Evolutionary conservation across 1,284 basidiomycete genomes (phyloP).

Genomic region (Boletus calvinii): DNA sequence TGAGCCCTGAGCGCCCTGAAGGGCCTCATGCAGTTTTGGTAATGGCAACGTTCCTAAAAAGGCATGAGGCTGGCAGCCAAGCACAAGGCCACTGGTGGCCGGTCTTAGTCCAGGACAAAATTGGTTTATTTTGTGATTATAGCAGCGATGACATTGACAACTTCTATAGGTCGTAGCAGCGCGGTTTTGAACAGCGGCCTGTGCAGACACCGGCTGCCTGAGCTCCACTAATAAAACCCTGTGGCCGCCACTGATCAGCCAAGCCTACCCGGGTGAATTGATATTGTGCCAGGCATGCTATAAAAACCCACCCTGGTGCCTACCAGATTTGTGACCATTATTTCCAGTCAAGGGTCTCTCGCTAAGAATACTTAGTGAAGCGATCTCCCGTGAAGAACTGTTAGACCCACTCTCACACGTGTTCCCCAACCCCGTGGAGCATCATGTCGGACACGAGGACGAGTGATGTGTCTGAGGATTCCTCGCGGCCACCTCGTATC

Average conservation of each 20-base stretch:
- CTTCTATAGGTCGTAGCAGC: not conserved
- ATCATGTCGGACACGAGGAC: slow-evolving; percentile 18
- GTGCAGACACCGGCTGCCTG: not conserved
- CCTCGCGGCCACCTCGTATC: slow-evolving; percentile 35
- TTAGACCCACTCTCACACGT: not conserved
- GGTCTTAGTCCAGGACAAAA: not conserved
- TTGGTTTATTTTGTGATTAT: not conserved
- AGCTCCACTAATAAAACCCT: not conserved
- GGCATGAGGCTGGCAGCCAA: not conserved
- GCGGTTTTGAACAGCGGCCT: not conserved
- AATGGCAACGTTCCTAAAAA: not conserved
- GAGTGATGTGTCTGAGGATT: not conserved
- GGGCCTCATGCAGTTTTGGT: no score
- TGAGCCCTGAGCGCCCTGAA: not conserved
- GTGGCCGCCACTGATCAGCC: not conserved
- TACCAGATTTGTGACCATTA: not conserved
- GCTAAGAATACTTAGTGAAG: not conserved
- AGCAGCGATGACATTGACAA: not conserved
- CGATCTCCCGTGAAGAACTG: not conserved
- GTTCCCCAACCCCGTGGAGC: not conserved
- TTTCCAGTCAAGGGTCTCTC: slow-evolving; percentile 1
- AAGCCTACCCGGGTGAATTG: not conserved
- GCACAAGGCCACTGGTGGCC: not conserved
- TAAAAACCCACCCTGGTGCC: slow-evolving; percentile 5
- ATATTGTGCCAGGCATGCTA: slow-evolving; percentile 5